Conservation (phyloP, 768 basidiomycete genomes). For the Boletus pseudo-olivaceus region DNA sequence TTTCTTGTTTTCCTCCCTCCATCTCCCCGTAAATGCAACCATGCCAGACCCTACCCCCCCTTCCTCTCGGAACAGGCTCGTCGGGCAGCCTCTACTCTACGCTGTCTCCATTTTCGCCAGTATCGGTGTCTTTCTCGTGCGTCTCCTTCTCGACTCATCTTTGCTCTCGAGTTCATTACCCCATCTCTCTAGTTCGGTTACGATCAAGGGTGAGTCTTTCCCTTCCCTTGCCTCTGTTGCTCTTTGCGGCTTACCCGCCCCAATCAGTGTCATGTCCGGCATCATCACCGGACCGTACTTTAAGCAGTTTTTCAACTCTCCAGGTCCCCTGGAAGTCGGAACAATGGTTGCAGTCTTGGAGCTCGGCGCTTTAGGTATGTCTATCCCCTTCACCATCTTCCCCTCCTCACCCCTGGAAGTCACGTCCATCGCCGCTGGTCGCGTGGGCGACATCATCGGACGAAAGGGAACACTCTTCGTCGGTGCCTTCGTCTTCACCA, state of each 20-base stretch:
- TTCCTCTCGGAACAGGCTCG: constrained; percentile 49
- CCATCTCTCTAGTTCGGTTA: constrained; percentile 61
- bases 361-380: constrained; percentile 83
- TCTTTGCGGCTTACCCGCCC: constrained; percentile 2
- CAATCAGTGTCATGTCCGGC: constrained; percentile 77
- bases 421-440: constrained; percentile 85
- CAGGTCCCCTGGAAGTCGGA: constrained; percentile 71
- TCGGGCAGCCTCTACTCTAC: constrained; percentile 76
- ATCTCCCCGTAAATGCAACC: constrained; percentile 41
- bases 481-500: constrained; percentile 79
- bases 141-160: constrained; percentile 25
- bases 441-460: constrained; percentile 84
- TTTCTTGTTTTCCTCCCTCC: constrained; percentile 13
- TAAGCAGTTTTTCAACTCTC: constrained; percentile 76
- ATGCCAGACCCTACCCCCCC: constrained; percentile 43
- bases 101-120: constrained; percentile 78
- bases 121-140: constrained; percentile 80
- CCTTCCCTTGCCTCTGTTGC: constrained; percentile 1
- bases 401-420: constrained; percentile 40
- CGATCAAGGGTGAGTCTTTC: constrained; percentile 67
- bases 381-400: neutral
- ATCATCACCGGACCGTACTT: constrained; percentile 88
- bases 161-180: neutral
- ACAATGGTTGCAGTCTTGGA: constrained; percentile 96
- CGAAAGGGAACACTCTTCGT: constrained; percentile 79